Evolutionary conservation across 164 flowering plant genomes (phyloP), one percentile per base, ranked within the genome.

Genomic region (Chimonanthus salicifolius): DNA sequence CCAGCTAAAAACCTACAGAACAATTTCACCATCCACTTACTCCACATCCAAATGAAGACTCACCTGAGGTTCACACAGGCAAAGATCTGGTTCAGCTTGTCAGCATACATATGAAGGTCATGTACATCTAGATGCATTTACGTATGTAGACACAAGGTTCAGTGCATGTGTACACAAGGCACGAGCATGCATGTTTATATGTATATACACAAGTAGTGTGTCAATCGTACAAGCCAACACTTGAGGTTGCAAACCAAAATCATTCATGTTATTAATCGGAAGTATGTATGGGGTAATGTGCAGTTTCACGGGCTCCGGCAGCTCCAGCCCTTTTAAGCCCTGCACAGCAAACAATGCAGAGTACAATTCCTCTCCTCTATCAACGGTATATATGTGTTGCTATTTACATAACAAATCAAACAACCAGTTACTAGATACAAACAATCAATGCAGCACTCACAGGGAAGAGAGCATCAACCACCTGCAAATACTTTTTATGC

Each of bases 381-480:
- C 49, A n/a, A 9, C 21, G 16, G 18, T 47, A 48, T 47, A 18
- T 6, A 48, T 47, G 16, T 68, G 6, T 10, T 48, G 33, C 1
- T 51, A 49, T 69, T n/a, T 69, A 69, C 71, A 69, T 6, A 11
- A 68, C 16, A 10, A 68, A n/a, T 47, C 58, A 9, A 68, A 10
- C 10, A 47, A 51, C 51, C 44, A 66, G 6, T 33, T 16, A 66
- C 16, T 21, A 63, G 66, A 63, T 63, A 21, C 66, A 63, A 68
- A 68, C 54, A 15, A n/a, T 13, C 9, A 15, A 68, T 48, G 70
- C 70, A 67, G 45, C 3, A 16, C 13, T 43, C 68, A 43, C 16
- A 45, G 48, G 33, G 60, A 54, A 54, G 44, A 63, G 8, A 63
- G 46, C 16, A 45, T 44, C 45, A 45, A 66, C 49, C 46, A 45